These are phyloP conservation scores for Penicillium sp. DNA, from an alignment of 2,329 filamentous ascomycete genomes.

Conservation along the genomic window DNA sequence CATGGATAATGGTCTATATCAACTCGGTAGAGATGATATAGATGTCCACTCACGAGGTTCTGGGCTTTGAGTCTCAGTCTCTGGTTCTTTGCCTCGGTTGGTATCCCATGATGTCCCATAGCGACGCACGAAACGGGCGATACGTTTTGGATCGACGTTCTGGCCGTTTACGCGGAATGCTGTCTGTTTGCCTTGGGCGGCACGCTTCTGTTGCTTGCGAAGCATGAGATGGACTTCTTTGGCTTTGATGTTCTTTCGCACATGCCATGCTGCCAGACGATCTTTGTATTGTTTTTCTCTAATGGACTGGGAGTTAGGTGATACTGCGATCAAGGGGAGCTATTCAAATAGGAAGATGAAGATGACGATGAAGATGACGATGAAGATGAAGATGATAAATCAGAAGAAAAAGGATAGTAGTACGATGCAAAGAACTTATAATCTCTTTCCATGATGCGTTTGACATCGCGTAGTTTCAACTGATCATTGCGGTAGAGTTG, in stretches of 20 bases:
- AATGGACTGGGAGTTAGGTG: slow-evolving; percentile 18
- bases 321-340: background rate
- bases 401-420: slow-evolving; percentile 12
- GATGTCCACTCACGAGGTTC: slow-evolving; percentile 31
- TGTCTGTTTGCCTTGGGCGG: slow-evolving; percentile 38
- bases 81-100: slow-evolving; percentile 17
- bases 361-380: too few relatives aligned
- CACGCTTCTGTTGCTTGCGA: slow-evolving; percentile 39
- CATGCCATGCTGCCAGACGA: slow-evolving; percentile 37
- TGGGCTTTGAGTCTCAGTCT: slow-evolving; percentile 27
- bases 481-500: slow-evolving; percentile 37
- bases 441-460: slow-evolving; percentile 37
- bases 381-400: slow-evolving; percentile 6
- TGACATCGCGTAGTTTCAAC: slow-evolving; percentile 37
- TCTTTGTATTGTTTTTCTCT: slow-evolving; percentile 43
- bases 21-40: background rate
- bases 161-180: slow-evolving; percentile 37
- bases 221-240: slow-evolving; percentile 40
- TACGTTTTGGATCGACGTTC: slow-evolving; percentile 35
- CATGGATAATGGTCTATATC: background rate
- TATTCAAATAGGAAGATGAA: background rate
- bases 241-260: slow-evolving; percentile 41
- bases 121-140: slow-evolving; percentile 35
- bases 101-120: slow-evolving; percentile 31
- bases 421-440: slow-evolving; percentile 40